Conservation (phyloP, 306 rosid species). For the Carpinus fangiana region DNA sequence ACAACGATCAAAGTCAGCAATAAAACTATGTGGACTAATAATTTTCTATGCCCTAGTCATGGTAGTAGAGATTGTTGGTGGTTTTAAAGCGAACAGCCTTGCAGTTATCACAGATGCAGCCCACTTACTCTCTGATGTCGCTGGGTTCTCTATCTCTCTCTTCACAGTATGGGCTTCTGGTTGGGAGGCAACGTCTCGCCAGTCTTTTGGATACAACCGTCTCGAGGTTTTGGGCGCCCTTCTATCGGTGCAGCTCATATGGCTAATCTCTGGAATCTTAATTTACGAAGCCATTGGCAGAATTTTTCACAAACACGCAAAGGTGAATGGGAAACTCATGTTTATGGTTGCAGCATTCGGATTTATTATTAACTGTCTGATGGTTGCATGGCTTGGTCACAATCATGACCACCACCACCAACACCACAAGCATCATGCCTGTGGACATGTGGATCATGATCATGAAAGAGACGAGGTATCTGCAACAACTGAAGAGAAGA, state of each 20-base stretch:
- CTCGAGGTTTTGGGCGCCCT: slow-evolving; percentile 94
- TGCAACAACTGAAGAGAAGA: slow-evolving; percentile 44
- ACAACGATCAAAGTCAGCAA: slow-evolving; percentile 57
- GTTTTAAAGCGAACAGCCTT: slow-evolving; percentile 81
- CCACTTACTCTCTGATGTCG: slow-evolving; percentile 82
- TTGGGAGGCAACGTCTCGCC: slow-evolving; percentile 77
- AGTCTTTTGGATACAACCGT: slow-evolving; percentile 79
- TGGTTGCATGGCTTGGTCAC: slow-evolving; percentile 93
- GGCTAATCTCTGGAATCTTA: slow-evolving; percentile 77
- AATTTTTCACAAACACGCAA: slow-evolving; percentile 38
- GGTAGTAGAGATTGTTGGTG: slow-evolving; percentile 77
- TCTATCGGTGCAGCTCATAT: slow-evolving; percentile 78
- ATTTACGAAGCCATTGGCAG: slow-evolving; percentile 74
- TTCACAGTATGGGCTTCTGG: slow-evolving; percentile 85
- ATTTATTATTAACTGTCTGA: slow-evolving; percentile 61
- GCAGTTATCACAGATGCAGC: slow-evolving; percentile 87
- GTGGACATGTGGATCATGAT: slow-evolving; percentile 27
- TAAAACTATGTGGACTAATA: slow-evolving; percentile 65
- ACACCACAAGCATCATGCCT: slow-evolving; percentile 11
- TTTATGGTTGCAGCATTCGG: slow-evolving; percentile 83
- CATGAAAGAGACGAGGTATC: slow-evolving; percentile 42
- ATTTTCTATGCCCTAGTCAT: slow-evolving; percentile 59
- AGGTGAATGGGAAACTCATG: slow-evolving; percentile 80
- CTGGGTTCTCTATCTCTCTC: slow-evolving; percentile 76
- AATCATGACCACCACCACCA: slow-evolving; percentile 26